Evolutionary conservation across 2,329 filamentous ascomycete genomes (phyloP).

Genomic region (Penicillium italicum): DNA sequence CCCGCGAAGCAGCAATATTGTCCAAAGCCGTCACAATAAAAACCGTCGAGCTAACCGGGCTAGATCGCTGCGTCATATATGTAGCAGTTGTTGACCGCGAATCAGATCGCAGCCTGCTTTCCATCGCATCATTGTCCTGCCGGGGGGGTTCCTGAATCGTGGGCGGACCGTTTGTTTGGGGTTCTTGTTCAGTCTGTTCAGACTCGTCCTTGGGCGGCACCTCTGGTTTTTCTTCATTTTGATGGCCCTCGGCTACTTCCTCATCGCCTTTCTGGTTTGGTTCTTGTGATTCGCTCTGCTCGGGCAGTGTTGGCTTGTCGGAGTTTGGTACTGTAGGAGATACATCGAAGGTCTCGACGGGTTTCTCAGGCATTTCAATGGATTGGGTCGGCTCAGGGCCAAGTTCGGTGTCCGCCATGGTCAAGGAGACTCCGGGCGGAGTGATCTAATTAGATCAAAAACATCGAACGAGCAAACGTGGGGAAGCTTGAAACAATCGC

Average conservation of each 20-base stretch:
- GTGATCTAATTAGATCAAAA: conserved; percentile 25
- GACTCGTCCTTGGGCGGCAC: conserved; percentile 25
- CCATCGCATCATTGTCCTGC: conserved; percentile 20
- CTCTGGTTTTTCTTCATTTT: conserved; percentile 25
- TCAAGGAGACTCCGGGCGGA: conserved; percentile 39
- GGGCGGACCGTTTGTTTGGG: conserved; percentile 17
- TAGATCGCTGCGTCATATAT: conserved; percentile 50
- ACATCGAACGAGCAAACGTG: conserved; percentile 19
- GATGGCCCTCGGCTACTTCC: conserved; percentile 11
- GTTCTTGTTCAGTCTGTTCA: conserved; percentile 24
- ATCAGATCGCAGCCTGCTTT: conserved; percentile 52
- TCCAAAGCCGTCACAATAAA: conserved; percentile 94
- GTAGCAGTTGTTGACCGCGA: conserved; percentile 58
- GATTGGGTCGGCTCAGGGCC: conserved; percentile 32
- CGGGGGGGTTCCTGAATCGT: conserved; percentile 22
- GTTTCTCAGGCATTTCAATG: conserved; percentile 22
- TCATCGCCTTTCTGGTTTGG: conserved; percentile 23
- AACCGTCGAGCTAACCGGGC: conserved; percentile 85
- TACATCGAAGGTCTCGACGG: conserved; percentile 30
- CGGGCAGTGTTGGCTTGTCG: conserved; percentile 32
- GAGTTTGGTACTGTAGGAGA: conserved; percentile 25
- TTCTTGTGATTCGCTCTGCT: conserved; percentile 30
- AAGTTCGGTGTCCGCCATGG: conserved; percentile 42
- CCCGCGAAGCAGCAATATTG: conserved; percentile 84
- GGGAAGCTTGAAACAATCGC: conserved; percentile 8